Conservation (phyloP, 805 yeast species). For the Nakazawaea peltata region DNA sequence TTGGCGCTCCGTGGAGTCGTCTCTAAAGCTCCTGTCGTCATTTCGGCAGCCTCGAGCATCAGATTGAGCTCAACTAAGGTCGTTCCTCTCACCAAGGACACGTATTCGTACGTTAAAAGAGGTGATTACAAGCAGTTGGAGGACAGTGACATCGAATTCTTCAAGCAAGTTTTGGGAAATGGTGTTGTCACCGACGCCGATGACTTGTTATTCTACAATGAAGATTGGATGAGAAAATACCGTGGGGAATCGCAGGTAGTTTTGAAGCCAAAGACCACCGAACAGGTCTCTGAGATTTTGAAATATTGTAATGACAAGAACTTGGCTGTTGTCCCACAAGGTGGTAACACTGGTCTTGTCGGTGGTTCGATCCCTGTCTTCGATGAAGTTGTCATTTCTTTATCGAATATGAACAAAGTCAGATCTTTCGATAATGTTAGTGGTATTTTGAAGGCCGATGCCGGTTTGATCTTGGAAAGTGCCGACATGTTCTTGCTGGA, state of each 20-base stretch:
- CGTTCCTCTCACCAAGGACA: constrained; percentile 56
- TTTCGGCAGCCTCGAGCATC: too few relatives aligned
- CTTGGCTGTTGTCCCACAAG: constrained; percentile 90
- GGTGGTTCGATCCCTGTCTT: constrained; percentile 92
- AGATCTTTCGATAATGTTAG: constrained; percentile 75
- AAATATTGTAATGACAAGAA: constrained; percentile 71
- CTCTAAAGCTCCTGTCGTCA: too few relatives aligned
- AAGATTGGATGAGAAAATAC: constrained; percentile 93
- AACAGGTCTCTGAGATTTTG: constrained; percentile 69
- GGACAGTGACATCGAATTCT: constrained; percentile 49
- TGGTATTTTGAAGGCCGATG: constrained; percentile 83
- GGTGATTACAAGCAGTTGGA: constrained; percentile 45
- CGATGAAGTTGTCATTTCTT: constrained; percentile 76
- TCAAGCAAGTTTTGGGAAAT: constrained; percentile 49
- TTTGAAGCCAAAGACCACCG: constrained; percentile 72
- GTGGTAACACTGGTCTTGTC: constrained; percentile 94
- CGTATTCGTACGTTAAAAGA: constrained; percentile 54
- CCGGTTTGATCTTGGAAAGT: constrained; percentile 81
- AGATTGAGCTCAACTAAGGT: constrained; percentile 13
- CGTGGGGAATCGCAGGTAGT: constrained; percentile 79
- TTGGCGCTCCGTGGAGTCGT: too few relatives aligned
- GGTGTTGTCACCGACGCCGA: constrained; percentile 46
- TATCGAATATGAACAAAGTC: constrained; percentile 65
- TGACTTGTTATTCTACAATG: constrained; percentile 67
- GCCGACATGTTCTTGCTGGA: constrained; percentile 77